phyloP scores from a whole-genome alignment of 192 early-diverging fungal genomes.

The Rhizophagus clarus region DNA sequence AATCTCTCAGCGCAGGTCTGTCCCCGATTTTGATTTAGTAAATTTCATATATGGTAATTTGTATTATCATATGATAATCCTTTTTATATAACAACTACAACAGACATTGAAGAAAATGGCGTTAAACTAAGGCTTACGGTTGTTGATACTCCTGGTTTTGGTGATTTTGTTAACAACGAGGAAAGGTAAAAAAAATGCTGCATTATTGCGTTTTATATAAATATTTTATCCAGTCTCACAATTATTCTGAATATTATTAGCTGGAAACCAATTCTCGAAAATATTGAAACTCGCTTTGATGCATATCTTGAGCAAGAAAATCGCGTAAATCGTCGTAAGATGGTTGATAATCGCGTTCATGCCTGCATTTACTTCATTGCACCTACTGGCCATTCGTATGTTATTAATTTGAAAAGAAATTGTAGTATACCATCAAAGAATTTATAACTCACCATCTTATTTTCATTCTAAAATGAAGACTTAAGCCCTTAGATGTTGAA shows the following conservation, averaged over 20 bases:
- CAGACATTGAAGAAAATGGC: conserved; percentile 95
- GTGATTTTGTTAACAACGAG: conserved; percentile 99
- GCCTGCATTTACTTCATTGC: conserved; percentile 97
- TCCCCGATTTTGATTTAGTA: neutral
- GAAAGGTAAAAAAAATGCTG: conserved; percentile 63
- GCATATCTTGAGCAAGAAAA: conserved; percentile 93
- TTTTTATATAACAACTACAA: neutral
- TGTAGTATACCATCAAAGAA: too few relatives aligned
- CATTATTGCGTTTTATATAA: neutral
- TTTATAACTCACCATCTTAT: neutral
- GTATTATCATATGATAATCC: neutral
- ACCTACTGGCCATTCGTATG: conserved; percentile 90
- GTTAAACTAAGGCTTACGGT: conserved; percentile 92
- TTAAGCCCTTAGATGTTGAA: conserved; percentile 90
- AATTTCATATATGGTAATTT: neutral
- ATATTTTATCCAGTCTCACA: neutral
- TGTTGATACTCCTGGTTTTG: conserved; percentile 97
- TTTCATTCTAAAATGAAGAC: conserved; percentile 40
- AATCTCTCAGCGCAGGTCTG: conserved; percentile 65
- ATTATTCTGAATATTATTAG: conserved; percentile 42
- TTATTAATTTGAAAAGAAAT: conserved; percentile 26
- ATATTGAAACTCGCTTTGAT: conserved; percentile 95
- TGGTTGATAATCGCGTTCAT: conserved; percentile 93
- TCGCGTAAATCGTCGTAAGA: conserved; percentile 82
- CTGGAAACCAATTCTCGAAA: conserved; percentile 96